These are phyloP conservation scores for Aspergillus caelatus DNA, from an alignment of 2,329 filamentous ascomycete genomes.

Conservation along the genomic window DNA sequence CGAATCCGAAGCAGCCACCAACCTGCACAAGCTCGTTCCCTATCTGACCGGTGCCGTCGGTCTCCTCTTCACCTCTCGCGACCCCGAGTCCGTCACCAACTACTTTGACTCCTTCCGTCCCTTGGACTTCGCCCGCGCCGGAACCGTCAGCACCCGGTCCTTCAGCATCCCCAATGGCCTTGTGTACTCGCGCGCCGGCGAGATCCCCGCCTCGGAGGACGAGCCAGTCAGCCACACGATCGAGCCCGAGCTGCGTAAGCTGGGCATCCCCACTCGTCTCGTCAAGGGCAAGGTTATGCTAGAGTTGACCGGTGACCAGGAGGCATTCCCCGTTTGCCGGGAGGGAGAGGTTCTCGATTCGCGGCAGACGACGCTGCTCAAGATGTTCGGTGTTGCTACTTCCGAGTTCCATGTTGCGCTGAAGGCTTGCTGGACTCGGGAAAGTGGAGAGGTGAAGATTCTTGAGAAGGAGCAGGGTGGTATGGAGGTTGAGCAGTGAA, in stretches of 20 bases:
- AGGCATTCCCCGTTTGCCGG: conserved; percentile 75
- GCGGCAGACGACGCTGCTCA: conserved; percentile 88
- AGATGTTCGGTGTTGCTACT: conserved; percentile 88
- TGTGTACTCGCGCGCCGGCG: conserved; percentile 76
- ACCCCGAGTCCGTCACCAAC: conserved; percentile 64
- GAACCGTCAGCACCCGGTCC: conserved; percentile 70
- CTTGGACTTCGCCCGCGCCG: conserved; percentile 89
- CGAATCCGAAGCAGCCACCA: conserved; percentile 78
- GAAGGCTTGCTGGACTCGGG: conserved; percentile 62
- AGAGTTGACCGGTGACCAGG: conserved; percentile 52
- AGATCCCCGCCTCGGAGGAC: conserved; percentile 78
- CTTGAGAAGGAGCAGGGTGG: conserved; percentile 38
- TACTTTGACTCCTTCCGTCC: conserved; percentile 75
- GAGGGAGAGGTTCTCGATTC: conserved; percentile 85
- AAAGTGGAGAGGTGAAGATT: conserved; percentile 43
- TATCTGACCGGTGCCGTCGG: conserved; percentile 83
- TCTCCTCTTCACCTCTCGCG: conserved; percentile 84
- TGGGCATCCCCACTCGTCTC: conserved; percentile 87
- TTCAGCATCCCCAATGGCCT: conserved; percentile 83
- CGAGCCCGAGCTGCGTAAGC: conserved; percentile 85
- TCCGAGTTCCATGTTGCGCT: conserved; percentile 86
- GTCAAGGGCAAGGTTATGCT: conserved; percentile 85
- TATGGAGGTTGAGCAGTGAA: conserved; percentile 45
- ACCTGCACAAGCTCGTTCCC: conserved; percentile 69
- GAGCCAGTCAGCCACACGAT: conserved; percentile 83